Conservation (phyloP, 768 basidiomycete genomes). For the Hemileccinum rubropunctum region DNA sequence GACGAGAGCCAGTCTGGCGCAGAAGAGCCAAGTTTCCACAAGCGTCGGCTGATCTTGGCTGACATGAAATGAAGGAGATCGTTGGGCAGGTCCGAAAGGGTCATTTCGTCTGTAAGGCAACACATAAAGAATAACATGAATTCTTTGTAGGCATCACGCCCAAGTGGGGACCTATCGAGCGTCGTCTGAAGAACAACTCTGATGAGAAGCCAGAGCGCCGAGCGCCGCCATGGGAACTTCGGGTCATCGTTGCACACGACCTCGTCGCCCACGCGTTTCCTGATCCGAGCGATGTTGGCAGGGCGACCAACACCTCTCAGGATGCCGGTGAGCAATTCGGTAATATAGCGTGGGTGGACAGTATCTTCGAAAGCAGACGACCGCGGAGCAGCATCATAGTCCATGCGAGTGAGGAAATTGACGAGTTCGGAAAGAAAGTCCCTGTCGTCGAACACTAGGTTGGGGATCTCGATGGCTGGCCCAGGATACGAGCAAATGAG, state of each 20-base stretch:
- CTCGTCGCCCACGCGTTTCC: no score
- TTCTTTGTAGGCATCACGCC: constrained; percentile 38
- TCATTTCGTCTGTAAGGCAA: constrained; percentile 20
- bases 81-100: constrained; percentile 11
- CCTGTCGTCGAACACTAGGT: no score
- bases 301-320: no score
- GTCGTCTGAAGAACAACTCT: constrained; percentile 37
- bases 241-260: constrained; percentile 9
- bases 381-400: constrained; percentile 26
- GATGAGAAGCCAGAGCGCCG: constrained; percentile 39
- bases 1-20: no score
- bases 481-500: no score
- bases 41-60: no score
- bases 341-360: constrained; percentile 42
- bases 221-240: constrained; percentile 33
- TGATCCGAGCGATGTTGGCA: no score
- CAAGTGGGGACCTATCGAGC: constrained; percentile 8
- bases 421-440: constrained; percentile 37
- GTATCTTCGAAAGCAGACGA: constrained; percentile 22
- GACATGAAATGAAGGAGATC: constrained; percentile 33
- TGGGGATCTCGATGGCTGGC: no score
- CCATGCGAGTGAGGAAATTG: constrained; percentile 36
- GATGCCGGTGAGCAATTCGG: no score
- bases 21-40: no score
- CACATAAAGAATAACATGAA: constrained; percentile 46